Conservation (phyloP, 805 yeast genomes). For the Pichia paraexigua region DNA sequence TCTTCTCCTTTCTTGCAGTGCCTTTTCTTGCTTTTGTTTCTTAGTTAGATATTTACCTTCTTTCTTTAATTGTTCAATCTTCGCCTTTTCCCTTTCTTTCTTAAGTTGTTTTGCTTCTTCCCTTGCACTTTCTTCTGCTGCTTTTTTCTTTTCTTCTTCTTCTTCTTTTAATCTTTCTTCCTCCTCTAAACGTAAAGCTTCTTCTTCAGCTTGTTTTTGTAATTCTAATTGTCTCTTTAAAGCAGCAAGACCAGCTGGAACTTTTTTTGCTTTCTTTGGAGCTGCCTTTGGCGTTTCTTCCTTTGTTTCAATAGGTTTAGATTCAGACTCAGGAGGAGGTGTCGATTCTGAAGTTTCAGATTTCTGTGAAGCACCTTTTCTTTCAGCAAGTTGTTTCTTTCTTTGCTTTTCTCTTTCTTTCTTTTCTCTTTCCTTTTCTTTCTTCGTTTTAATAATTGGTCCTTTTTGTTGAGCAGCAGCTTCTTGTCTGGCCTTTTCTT, state of each 20-base stretch:
- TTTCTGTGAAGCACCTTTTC: constrained; percentile 55
- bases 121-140: constrained; percentile 57
- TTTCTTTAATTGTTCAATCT: constrained; percentile 86
- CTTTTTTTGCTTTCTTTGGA: constrained; percentile 61
- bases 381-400: constrained; percentile 84
- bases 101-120: constrained; percentile 56
- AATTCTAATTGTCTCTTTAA: constrained; percentile 83
- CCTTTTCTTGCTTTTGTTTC: constrained; percentile 92
- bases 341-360: constrained; percentile 36
- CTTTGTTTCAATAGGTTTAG: constrained; percentile 16
- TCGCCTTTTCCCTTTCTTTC: constrained; percentile 81
- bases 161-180: constrained; percentile 46
- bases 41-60: constrained; percentile 92
- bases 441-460: constrained; percentile 78
- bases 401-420: constrained; percentile 85
- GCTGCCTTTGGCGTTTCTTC: constrained; percentile 22
- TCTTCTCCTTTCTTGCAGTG: constrained; percentile 78
- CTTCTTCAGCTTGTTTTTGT: constrained; percentile 83
- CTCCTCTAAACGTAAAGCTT: constrained; percentile 62
- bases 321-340: constrained; percentile 10
- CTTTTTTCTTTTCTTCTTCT: constrained; percentile 42
- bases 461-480: constrained; percentile 30
- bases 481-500: constrained; percentile 26
- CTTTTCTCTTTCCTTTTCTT: constrained; percentile 91
- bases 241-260: constrained; percentile 87